Evolutionary conservation across 2,329 filamentous ascomycete species (phyloP), one percentile per base, ranked within the genome.

Genomic region (Beauveria sp.): DNA sequence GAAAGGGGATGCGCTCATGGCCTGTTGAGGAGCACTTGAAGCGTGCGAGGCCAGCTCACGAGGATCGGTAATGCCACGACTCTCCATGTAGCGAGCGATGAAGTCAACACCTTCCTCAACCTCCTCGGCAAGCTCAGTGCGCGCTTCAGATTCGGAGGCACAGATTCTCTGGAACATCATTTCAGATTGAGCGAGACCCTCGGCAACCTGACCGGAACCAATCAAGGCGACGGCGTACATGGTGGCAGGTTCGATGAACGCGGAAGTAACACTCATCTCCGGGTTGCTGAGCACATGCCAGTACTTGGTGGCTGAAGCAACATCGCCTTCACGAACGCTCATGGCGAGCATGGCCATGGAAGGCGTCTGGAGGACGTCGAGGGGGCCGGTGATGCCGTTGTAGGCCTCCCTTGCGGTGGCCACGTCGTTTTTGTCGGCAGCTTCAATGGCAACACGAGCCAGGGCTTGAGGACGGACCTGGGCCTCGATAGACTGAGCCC

Each of bases 181-280:
- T 68, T 95, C 90, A 10, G 90, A 88, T 71, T 95, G 86, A 14
- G 82, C 79, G 63, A 98, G 76, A 55, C 89, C 95, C 70, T 93
- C 90, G n/a, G 88, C 86, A 54, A 93, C 84, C 69, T 92, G 88
- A 48, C 92, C 91, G 65, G 90, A 91, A 60, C 90, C 89, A 71
- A 98, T 89, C 73, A 98, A 80, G 53, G 92, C 91, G 62, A 96
- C 86, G 16, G 90, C 86, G 70, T 93, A 96, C 91, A 97, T 96
- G 62, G 90, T 85, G 14, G 91, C 89, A 26, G 92, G 90, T 76
- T 96, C 92, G 65, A 96, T 89, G 73, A 96, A 88, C 38, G 86
- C 79, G 60, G 81, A 73, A 14, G 83, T 82, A 40, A 85, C 81
- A 57, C 81, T 78, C 69, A 85, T 80, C 63, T 86, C 82, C 2